Percentiles rank a stretch among this genome's conserved stretches.
Evolutionary conservation across 345 rosid genomes (phyloP).

Genomic region (Brassica juncea): DNA sequence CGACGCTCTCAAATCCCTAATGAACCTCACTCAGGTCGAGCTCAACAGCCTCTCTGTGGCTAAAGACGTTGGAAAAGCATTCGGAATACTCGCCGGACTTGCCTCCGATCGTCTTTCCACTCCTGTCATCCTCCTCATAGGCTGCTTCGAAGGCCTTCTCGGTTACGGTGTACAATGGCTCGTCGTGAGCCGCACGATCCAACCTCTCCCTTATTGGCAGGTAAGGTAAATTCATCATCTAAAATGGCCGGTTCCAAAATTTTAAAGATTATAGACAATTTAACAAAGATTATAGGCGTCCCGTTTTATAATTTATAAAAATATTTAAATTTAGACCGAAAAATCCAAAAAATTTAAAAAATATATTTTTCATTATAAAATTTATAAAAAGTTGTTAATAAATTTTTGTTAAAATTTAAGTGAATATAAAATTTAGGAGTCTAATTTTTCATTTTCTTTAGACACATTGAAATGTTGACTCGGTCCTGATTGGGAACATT

Average conservation of each 20-base stretch:
- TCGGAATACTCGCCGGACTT: slow-evolving; percentile 63
- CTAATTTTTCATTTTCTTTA: no score
- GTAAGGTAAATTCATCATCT: slow-evolving; percentile 22
- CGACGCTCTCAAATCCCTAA: slow-evolving; percentile 57
- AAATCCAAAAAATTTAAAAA: no score
- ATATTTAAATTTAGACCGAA: not conserved
- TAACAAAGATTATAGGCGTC: no score
- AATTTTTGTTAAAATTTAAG: not conserved
- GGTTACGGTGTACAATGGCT: slow-evolving; percentile 80
- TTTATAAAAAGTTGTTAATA: no score
- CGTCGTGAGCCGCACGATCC: slow-evolving; percentile 52
- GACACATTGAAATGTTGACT: no score
- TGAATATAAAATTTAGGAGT: not conserved
- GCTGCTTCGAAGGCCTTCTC: slow-evolving; percentile 52
- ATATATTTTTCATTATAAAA: no score
- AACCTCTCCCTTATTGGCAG: slow-evolving; percentile 67
- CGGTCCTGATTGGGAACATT: not conserved
- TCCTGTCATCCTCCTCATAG: slow-evolving; percentile 50
- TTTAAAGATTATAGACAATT: not conserved
- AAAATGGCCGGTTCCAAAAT: not conserved
- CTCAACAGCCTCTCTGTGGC: slow-evolving; percentile 62
- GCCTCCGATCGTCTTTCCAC: slow-evolving; percentile 54
- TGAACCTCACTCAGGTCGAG: slow-evolving; percentile 55
- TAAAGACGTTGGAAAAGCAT: slow-evolving; percentile 67
- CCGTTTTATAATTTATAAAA: no score